A percentile compares a stretch with the other conserved stretches of the same genome.
Evolutionary conservation across 257 asterid species (phyloP).

Genomic region (Przewalskia tangutica): DNA sequence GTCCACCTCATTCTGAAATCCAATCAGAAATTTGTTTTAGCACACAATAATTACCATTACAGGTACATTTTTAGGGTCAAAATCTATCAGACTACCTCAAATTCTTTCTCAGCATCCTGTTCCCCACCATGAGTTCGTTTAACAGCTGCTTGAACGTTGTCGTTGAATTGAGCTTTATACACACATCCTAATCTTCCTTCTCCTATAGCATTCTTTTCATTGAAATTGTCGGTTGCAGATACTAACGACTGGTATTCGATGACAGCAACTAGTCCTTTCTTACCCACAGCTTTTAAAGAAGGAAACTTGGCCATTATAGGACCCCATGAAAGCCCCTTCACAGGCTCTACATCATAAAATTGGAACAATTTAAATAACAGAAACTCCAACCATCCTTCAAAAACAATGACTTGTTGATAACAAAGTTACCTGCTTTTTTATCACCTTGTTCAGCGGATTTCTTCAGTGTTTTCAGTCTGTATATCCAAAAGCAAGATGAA

Average conservation of each 20-base stretch:
- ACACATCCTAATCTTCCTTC: conserved; percentile 75
- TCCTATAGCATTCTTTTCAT: conserved; percentile 50
- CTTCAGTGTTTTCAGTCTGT: conserved; percentile 45
- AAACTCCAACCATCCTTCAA: not conserved
- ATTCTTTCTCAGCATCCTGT: conserved; percentile 53
- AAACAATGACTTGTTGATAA: not conserved
- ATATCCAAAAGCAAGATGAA: conserved; percentile 43
- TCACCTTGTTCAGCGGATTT: conserved; percentile 24
- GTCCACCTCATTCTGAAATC: conserved; percentile 75
- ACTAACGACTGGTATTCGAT: conserved; percentile 58
- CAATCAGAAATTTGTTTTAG: not conserved
- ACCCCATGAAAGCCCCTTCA: conserved; percentile 42
- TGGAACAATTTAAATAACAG: not conserved
- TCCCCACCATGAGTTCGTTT: conserved; percentile 53
- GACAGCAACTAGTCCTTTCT: conserved; percentile 49
- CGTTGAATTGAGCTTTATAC: conserved; percentile 63
- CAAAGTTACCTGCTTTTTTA: conserved; percentile 37
- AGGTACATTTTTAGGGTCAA: not conserved
- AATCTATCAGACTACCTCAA: conserved; percentile 41
- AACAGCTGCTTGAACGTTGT: conserved; percentile 53
- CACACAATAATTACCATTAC: not conserved
- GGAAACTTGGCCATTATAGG: conserved; percentile 52
- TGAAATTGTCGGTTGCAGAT: conserved; percentile 72
- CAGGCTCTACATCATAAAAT: conserved; percentile 20
- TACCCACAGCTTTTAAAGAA: conserved; percentile 37